phyloP scores from a whole-genome alignment of 768 basidiomycete genomes.

The Mycena vitilis region DNA sequence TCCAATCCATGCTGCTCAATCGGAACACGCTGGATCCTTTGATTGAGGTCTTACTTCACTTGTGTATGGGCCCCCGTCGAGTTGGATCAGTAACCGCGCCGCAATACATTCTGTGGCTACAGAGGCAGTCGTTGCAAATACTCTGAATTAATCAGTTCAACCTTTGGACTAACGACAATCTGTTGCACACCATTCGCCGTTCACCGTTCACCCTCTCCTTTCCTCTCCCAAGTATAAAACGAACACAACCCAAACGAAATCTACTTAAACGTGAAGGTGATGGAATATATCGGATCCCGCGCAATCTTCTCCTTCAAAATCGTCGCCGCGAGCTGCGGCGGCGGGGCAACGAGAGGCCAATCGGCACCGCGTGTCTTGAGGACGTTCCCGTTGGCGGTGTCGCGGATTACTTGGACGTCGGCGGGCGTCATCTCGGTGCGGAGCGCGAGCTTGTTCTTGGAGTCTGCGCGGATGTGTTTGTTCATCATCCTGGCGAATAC shows the following conservation, averaged over 20 bases:
- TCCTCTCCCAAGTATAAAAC: no score
- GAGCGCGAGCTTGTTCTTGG: conserved; percentile 24
- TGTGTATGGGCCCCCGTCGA: no score
- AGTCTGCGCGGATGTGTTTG: conserved; percentile 23
- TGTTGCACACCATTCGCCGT: no score
- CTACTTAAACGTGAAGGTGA: conserved; percentile 10
- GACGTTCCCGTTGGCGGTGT: conserved; percentile 25
- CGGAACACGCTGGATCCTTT: no score
- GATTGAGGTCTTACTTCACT: no score
- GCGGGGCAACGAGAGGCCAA: conserved; percentile 23
- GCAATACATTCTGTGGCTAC: no score
- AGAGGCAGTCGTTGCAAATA: no score
- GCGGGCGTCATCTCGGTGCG: conserved; percentile 25
- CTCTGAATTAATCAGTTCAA: no score
- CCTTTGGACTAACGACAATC: no score
- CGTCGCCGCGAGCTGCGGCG: conserved; percentile 23
- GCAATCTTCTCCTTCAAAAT: conserved; percentile 30
- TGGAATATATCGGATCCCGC: conserved; percentile 16
- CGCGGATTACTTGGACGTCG: conserved; percentile 23
- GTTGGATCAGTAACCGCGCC: no score
- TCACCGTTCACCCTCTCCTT: conserved; percentile 7
- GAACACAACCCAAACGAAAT: conserved; percentile 7
- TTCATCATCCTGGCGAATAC: conserved; percentile 20
- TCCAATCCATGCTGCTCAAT: no score
- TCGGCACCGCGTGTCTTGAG: conserved; percentile 17